Percentiles rank a stretch among this genome's conserved stretches.
Evolutionary conservation across 108 stramenopile species (phyloP).

Genomic region (Nannochloropsis granulata): DNA sequence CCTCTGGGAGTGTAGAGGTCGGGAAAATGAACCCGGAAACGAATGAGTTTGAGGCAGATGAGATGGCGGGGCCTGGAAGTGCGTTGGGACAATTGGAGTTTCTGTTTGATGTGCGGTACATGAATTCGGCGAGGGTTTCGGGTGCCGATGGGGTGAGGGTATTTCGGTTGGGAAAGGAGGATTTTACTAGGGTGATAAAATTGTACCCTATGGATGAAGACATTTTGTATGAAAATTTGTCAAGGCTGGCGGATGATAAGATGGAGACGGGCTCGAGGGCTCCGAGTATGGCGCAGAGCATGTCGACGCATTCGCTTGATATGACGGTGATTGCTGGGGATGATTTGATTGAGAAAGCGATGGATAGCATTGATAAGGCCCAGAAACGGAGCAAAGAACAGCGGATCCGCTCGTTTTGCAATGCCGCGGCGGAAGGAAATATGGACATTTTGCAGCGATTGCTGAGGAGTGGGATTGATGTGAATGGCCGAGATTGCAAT

Average conservation of each 20-base stretch:
- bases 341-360: not conserved
- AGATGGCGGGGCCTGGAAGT: not conserved
- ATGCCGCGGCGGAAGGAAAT: not conserved
- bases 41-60: not conserved
- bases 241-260: not conserved
- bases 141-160: not conserved
- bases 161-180: not conserved
- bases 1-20: not conserved
- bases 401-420: not conserved
- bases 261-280: not conserved
- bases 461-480: not conserved
- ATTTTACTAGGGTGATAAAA: not conserved
- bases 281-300: not conserved
- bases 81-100: not conserved
- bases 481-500: not conserved
- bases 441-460: not conserved
- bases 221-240: not conserved
- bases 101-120: not conserved
- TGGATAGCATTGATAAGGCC: not conserved
- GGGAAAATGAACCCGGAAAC: not conserved
- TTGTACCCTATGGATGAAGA: not conserved
- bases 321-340: not conserved
- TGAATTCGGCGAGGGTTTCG: not conserved
- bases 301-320: not conserved
- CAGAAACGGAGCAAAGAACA: not conserved